Conservation (phyloP, 371 early-diverging fungal species). For the Racocetra persica region DNA sequence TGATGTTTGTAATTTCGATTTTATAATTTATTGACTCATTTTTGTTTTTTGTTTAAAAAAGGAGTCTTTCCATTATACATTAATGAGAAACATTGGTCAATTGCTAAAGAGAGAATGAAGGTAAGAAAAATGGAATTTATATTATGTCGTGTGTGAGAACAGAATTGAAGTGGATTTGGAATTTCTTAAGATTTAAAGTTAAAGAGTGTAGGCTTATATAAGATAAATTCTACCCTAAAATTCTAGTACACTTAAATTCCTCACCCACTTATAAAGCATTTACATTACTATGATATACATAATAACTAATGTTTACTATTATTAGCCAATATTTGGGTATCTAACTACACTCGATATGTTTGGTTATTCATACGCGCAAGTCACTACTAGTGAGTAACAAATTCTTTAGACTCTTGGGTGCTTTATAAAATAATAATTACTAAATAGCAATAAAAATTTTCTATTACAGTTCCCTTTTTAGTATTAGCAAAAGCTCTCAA, state of each 20-base stretch:
- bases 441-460: no score
- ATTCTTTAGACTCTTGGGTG: no score
- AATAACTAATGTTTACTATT: no score
- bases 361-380: slow-evolving; percentile 53
- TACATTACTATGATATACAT: no score
- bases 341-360: slow-evolving; percentile 53
- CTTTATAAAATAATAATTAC: no score
- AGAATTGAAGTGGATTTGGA: background rate
- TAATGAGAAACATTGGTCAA: slow-evolving; percentile 54
- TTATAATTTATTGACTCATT: no score
- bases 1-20: no score
- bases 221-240: background rate
- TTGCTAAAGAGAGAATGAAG: slow-evolving; percentile 52
- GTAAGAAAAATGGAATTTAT: slow-evolving; percentile 24
- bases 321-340: slow-evolving; percentile 52
- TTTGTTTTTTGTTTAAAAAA: slow-evolving; percentile 40
- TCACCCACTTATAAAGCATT: background rate
- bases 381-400: slow-evolving; percentile 42
- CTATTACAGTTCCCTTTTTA: slow-evolving; percentile 48
- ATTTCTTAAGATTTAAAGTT: background rate
- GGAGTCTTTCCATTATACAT: slow-evolving; percentile 54
- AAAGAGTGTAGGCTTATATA: background rate
- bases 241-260: background rate
- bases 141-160: background rate
- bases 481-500: slow-evolving; percentile 49